Evolutionary conservation across 2,329 filamentous ascomycete species (phyloP).

Genomic region (Neonectria hederae): DNA sequence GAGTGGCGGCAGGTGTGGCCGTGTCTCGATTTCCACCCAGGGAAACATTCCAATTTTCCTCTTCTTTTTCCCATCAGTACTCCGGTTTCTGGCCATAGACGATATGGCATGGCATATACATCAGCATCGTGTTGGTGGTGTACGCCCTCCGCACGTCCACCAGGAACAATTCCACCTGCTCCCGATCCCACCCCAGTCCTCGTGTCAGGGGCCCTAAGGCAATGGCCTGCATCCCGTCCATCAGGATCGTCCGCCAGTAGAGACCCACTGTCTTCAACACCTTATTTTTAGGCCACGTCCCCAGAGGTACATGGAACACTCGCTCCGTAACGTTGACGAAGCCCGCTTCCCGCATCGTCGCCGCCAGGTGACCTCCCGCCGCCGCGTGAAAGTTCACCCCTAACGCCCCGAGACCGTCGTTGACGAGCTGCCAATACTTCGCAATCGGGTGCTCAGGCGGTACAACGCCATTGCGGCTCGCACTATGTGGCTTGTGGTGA

Average conservation of each 20-base stretch:
- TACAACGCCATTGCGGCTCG: slow-evolving; percentile 51
- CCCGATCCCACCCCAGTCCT: slow-evolving; percentile 57
- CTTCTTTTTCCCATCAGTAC: slow-evolving; percentile 17
- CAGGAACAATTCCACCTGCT: slow-evolving; percentile 60
- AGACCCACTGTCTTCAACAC: slow-evolving; percentile 61
- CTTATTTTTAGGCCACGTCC: slow-evolving; percentile 63
- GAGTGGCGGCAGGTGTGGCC: neutral
- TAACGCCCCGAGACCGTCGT: slow-evolving; percentile 53
- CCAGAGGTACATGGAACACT: slow-evolving; percentile 62
- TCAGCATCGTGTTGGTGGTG: slow-evolving; percentile 54
- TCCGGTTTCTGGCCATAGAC: slow-evolving; percentile 63
- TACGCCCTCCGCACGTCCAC: slow-evolving; percentile 60
- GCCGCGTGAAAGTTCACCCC: slow-evolving; percentile 59
- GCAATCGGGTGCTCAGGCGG: slow-evolving; percentile 53
- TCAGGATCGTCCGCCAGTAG: slow-evolving; percentile 61
- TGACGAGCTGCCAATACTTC: slow-evolving; percentile 58
- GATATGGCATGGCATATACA: slow-evolving; percentile 66
- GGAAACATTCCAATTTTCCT: neutral
- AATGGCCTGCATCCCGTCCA: slow-evolving; percentile 62
- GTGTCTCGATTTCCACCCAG: neutral
- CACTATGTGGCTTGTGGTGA: slow-evolving; percentile 58
- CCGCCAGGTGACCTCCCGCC: slow-evolving; percentile 52
- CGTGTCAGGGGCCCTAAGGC: slow-evolving; percentile 62
- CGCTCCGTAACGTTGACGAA: slow-evolving; percentile 62
- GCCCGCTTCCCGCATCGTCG: slow-evolving; percentile 60